Percentiles rank a stretch among this genome's conserved stretches.
Evolutionary conservation across 805 yeast species (phyloP).

Genomic region (Wickerhamomyces bisporus): DNA sequence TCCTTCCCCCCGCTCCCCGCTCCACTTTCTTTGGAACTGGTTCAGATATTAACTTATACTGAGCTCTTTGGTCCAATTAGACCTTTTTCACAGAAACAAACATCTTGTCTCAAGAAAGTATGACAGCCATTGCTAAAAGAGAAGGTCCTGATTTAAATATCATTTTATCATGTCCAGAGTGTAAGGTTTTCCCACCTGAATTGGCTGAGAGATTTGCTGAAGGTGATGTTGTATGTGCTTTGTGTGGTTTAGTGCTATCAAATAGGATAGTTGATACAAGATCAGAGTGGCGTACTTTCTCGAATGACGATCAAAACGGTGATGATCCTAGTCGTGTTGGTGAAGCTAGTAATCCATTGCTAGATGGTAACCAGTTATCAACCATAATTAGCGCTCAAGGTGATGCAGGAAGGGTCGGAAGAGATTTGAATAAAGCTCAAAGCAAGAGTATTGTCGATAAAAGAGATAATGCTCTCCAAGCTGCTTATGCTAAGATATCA

Average conservation of each 20-base stretch:
- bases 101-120: not conserved
- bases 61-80: not conserved
- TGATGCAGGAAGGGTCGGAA: slow-evolving; percentile 71
- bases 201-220: slow-evolving; percentile 91
- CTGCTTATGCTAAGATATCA: slow-evolving; percentile 86
- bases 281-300: slow-evolving; percentile 98
- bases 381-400: slow-evolving; percentile 89
- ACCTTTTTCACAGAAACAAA: not conserved
- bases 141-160: slow-evolving; percentile 82
- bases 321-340: slow-evolving; percentile 99
- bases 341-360: slow-evolving; percentile 88
- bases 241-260: slow-evolving; percentile 91
- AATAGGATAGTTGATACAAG: slow-evolving; percentile 91
- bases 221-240: slow-evolving; percentile 97
- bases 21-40: not conserved
- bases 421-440: slow-evolving; percentile 89
- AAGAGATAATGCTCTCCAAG: slow-evolving; percentile 80
- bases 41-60: slow-evolving; percentile 5
- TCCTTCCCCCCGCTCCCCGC: too few relatives aligned
- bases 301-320: slow-evolving; percentile 96
- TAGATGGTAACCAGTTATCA: slow-evolving; percentile 87
- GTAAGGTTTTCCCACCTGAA: slow-evolving; percentile 94
- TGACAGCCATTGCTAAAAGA: slow-evolving; percentile 16
- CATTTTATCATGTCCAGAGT: slow-evolving; percentile 90
- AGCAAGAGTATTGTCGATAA: slow-evolving; percentile 78